Percentiles rank a stretch among this genome's conserved stretches.
Conservation (phyloP, 164 flowering plant species). For the Cinnamomum chago region DNA sequence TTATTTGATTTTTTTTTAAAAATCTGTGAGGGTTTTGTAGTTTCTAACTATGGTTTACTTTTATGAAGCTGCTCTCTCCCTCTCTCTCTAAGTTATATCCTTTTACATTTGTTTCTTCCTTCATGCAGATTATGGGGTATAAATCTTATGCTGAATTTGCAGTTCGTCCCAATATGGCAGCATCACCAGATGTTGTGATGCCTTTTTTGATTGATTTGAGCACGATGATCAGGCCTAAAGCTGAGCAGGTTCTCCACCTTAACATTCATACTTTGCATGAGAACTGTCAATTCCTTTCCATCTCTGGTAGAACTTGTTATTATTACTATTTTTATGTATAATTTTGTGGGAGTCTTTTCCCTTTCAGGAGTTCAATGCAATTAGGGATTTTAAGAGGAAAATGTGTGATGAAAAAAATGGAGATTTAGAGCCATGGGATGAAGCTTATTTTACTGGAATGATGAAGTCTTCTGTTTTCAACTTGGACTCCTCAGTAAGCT, state of each 20-base stretch:
- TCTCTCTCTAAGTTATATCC: background rate
- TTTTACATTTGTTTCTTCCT: conserved; percentile 7
- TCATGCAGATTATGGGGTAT: conserved; percentile 72
- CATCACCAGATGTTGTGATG: conserved; percentile 75
- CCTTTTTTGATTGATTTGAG: conserved; percentile 79
- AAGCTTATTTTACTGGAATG: conserved; percentile 71
- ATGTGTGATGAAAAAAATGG: conserved; percentile 33
- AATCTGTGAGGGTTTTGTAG: background rate
- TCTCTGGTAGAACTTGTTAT: background rate
- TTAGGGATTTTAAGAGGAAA: conserved; percentile 57
- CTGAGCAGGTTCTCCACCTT: conserved; percentile 63
- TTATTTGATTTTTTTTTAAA: too few relatives aligned
- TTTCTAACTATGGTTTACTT: background rate
- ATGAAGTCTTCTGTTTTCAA: conserved; percentile 74
- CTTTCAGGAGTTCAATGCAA: conserved; percentile 60
- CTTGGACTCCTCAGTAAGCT: conserved; percentile 61
- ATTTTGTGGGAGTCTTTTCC: conserved; percentile 6
- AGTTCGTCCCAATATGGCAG: conserved; percentile 66
- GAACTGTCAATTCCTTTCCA: background rate
- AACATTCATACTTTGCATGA: background rate
- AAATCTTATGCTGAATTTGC: conserved; percentile 80
- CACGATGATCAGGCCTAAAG: conserved; percentile 55
- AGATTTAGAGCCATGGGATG: conserved; percentile 96
- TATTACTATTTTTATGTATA: background rate
- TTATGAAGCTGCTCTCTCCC: background rate